A percentile compares a stretch with the other conserved stretches of the same genome.
Evolutionary conservation across 148 eudicot genomes (phyloP).

Genomic region (Simmondsia chinensis): DNA sequence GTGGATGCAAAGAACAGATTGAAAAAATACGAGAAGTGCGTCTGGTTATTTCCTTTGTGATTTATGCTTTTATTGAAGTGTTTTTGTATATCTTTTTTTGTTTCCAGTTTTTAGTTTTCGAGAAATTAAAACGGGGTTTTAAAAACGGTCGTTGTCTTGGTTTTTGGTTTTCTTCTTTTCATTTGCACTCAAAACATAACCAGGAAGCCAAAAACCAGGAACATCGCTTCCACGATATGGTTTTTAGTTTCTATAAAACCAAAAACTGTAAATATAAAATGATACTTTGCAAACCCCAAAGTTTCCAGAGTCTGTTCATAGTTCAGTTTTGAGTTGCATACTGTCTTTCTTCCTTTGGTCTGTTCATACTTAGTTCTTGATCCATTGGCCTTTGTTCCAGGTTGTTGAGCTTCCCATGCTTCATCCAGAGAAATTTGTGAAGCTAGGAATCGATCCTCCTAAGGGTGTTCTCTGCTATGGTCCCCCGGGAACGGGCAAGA

Average conservation of each 20-base stretch:
- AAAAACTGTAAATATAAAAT: too few species aligned
- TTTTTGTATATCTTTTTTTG: not conserved
- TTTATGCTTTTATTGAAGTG: too few species aligned
- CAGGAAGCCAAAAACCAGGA: too few species aligned
- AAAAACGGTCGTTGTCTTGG: too few species aligned
- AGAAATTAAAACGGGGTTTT: not conserved
- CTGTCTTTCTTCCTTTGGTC: not conserved
- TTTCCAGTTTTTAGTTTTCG: not conserved
- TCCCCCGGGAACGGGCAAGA: slow-evolving; percentile 98
- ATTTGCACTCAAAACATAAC: too few species aligned
- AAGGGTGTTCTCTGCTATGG: slow-evolving; percentile 99
- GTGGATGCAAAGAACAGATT: slow-evolving; percentile 98
- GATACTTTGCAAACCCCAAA: too few species aligned
- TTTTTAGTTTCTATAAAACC: too few species aligned
- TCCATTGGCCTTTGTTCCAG: slow-evolving; percentile 22
- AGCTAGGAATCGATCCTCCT: slow-evolving; percentile 98
- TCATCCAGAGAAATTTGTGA: slow-evolving; percentile 96
- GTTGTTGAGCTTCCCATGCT: slow-evolving; percentile 99
- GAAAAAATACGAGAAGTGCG: slow-evolving; percentile 95
- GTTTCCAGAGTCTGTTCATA: too few species aligned
- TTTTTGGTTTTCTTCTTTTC: too few species aligned
- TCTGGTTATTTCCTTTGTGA: not conserved
- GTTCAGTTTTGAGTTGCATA: too few species aligned
- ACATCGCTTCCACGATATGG: too few species aligned
- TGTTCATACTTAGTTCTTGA: not conserved